Evolutionary conservation across 257 asterid genomes (phyloP).

Genomic region (Plectranthus barbatus): DNA sequence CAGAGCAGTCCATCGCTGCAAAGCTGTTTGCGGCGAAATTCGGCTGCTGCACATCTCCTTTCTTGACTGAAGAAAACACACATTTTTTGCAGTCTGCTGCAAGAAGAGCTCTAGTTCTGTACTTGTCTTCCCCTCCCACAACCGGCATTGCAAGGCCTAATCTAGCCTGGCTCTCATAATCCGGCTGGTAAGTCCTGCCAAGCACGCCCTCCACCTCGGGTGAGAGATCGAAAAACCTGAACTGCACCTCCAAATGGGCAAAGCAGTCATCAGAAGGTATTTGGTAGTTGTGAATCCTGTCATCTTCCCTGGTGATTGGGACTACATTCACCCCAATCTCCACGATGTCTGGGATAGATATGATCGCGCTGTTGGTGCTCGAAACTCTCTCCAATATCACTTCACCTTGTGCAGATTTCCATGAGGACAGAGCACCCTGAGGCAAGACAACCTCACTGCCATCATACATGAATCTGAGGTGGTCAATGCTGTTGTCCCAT

Average conservation of each 20-base stretch:
- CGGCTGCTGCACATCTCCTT: not conserved
- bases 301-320: slow-evolving; percentile 52
- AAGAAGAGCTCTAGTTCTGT: slow-evolving; percentile 36
- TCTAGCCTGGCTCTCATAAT: slow-evolving; percentile 35
- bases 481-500: slow-evolving; percentile 43
- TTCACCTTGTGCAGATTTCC: slow-evolving; percentile 23
- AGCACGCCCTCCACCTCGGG: slow-evolving; percentile 51
- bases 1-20: slow-evolving; percentile 11
- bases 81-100: slow-evolving; percentile 32
- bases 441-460: slow-evolving; percentile 24
- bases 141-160: slow-evolving; percentile 49
- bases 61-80: slow-evolving; percentile 6
- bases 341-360: slow-evolving; percentile 21
- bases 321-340: slow-evolving; percentile 45
- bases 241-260: slow-evolving; percentile 59
- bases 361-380: slow-evolving; percentile 23
- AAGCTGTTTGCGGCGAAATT: not conserved
- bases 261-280: slow-evolving; percentile 49
- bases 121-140: slow-evolving; percentile 58
- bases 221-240: slow-evolving; percentile 36
- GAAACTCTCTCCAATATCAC: slow-evolving; percentile 32
- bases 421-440: slow-evolving; percentile 9
- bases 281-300: slow-evolving; percentile 43
- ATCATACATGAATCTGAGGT: slow-evolving; percentile 31
- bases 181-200: slow-evolving; percentile 50